A percentile compares a stretch with the other conserved stretches of the same genome.
These are phyloP conservation scores for Phaeosphaeriaceae sp. DNA, from an alignment of 2,329 filamentous ascomycete species.

Conservation along the genomic window DNA sequence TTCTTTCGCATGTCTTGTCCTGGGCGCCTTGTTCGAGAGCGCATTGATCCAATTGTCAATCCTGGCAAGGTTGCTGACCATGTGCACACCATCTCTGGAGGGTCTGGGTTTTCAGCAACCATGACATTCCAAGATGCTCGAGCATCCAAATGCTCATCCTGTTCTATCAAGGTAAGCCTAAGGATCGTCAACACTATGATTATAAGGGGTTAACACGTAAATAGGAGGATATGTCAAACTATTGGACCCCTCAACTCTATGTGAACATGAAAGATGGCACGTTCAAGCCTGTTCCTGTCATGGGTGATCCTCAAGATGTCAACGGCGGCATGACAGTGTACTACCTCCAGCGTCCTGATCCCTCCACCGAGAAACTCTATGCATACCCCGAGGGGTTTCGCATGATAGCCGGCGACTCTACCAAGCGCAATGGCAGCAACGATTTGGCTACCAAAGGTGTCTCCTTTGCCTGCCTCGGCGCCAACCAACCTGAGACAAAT, in stretches of 20 bases:
- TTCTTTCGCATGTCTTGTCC: constrained; percentile 41
- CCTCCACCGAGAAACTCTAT: constrained; percentile 65
- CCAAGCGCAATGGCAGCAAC: constrained; percentile 61
- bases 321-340: constrained; percentile 74
- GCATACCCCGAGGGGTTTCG: constrained; percentile 74
- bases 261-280: constrained; percentile 57
- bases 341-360: constrained; percentile 66
- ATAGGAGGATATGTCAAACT: constrained; percentile 62
- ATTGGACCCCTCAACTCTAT: constrained; percentile 78
- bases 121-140: constrained; percentile 67
- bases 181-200: no score
- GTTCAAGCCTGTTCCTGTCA: constrained; percentile 67
- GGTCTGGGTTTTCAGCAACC: constrained; percentile 68
- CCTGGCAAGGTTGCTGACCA: constrained; percentile 67
- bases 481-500: constrained; percentile 51
- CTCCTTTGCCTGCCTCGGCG: constrained; percentile 62
- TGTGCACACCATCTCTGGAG: constrained; percentile 74
- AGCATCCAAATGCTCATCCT: constrained; percentile 70
- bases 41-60: constrained; percentile 71
- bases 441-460: constrained; percentile 56
- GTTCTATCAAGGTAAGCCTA: constrained; percentile 63
- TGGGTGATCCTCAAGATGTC: constrained; percentile 54
- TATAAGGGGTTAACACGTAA: no score
- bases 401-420: constrained; percentile 73
- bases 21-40: constrained; percentile 49